These are phyloP conservation scores for Solanum paucissectum DNA, from an alignment of 257 asterid genomes.

Conservation along the genomic window DNA sequence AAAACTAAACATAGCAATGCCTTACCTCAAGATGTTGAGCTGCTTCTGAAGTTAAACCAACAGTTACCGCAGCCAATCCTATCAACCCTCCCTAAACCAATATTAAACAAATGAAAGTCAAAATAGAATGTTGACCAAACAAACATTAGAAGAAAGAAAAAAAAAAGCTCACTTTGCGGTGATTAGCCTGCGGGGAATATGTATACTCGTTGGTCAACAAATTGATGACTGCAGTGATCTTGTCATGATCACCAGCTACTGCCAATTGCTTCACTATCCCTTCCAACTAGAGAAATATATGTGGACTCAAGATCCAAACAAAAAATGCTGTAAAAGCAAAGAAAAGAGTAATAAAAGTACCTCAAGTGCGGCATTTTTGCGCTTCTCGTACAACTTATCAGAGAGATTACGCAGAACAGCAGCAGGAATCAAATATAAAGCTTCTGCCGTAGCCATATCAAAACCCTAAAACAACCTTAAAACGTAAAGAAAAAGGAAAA, in stretches of 20 bases:
- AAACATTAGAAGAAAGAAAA: not conserved
- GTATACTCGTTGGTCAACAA: slow-evolving; percentile 70
- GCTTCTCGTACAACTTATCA: slow-evolving; percentile 94
- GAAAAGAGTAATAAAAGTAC: slow-evolving; percentile 11
- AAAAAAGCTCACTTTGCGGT: slow-evolving; percentile 54
- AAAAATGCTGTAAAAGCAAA: not conserved
- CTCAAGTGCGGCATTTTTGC: slow-evolving; percentile 98
- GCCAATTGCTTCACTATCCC: slow-evolving; percentile 87
- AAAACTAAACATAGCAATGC: not conserved
- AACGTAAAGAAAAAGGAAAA: not conserved
- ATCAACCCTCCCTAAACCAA: slow-evolving; percentile 80
- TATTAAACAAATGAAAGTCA: not conserved
- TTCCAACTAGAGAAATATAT: slow-evolving; percentile 54
- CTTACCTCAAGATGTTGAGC: slow-evolving; percentile 88
- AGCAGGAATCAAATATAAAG: slow-evolving; percentile 63
- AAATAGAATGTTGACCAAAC: not conserved
- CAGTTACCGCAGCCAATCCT: slow-evolving; percentile 98
- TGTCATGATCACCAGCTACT: slow-evolving; percentile 68
- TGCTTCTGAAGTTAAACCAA: slow-evolving; percentile 88
- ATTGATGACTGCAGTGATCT: slow-evolving; percentile 67
- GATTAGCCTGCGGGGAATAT: slow-evolving; percentile 82
- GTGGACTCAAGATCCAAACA: not conserved
- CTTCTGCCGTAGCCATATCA: slow-evolving; percentile 40
- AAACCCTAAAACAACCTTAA: slow-evolving; percentile 20
- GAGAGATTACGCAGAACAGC: slow-evolving; percentile 90